Evolutionary conservation across 2,329 filamentous ascomycete genomes (phyloP).

Genomic region (Chrysosphaeria jannelii): DNA sequence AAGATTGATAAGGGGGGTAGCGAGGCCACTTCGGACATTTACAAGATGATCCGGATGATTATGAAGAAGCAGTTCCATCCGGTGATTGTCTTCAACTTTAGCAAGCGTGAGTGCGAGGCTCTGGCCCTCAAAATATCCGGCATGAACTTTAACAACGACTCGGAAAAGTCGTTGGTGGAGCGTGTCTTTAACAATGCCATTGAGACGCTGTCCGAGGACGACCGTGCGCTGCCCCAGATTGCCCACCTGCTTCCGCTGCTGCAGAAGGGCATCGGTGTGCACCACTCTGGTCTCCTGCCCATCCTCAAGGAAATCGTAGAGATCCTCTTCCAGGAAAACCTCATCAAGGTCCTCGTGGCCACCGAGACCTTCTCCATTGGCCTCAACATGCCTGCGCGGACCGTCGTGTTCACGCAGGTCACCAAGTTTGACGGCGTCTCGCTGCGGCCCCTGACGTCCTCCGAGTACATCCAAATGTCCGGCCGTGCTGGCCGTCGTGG

Average conservation of each 20-base stretch:
- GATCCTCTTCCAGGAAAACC: constrained; percentile 89
- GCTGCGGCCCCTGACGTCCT: constrained; percentile 63
- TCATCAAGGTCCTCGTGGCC: constrained; percentile 93
- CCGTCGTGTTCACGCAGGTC: constrained; percentile 93
- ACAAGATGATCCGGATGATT: constrained; percentile 97
- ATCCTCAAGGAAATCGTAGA: constrained; percentile 97
- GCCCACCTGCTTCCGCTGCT: constrained; percentile 67
- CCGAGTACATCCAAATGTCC: constrained; percentile 97
- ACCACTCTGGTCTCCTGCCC: constrained; percentile 82
- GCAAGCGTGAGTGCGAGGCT: constrained; percentile 84
- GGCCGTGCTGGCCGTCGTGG: constrained; percentile 88
- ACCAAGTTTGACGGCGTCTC: constrained; percentile 75
- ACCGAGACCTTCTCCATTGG: constrained; percentile 98
- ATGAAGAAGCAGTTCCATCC: constrained; percentile 94
- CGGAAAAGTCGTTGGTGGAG: constrained; percentile 76
- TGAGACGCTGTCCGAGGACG: constrained; percentile 72
- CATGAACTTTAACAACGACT: constrained; percentile 84
- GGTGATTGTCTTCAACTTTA: constrained; percentile 98
- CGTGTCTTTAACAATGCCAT: constrained; percentile 89
- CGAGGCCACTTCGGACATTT: constrained; percentile 49
- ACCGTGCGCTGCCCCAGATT: constrained; percentile 70
- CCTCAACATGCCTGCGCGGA: constrained; percentile 96
- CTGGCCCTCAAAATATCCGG: constrained; percentile 65
- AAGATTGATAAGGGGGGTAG: constrained; percentile 59
- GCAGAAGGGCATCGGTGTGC: constrained; percentile 77